Evolutionary conservation across 371 early-diverging fungal species (phyloP).

Genomic region (Mortierella sp.): DNA sequence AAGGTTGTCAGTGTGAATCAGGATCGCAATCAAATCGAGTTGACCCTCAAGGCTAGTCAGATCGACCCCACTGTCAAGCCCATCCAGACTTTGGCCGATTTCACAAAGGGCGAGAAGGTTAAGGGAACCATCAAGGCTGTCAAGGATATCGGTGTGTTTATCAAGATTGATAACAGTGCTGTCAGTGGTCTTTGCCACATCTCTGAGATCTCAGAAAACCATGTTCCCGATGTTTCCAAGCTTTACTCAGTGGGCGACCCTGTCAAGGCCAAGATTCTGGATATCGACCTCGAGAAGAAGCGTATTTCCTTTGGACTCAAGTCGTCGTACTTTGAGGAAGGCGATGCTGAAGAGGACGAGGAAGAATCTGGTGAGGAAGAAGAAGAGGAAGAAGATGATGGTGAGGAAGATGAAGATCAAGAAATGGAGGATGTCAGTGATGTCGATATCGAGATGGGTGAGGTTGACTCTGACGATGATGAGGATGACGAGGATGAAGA

Average conservation of each 20-base stretch:
- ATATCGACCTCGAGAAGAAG: conserved; percentile 73
- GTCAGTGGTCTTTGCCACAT: conserved; percentile 81
- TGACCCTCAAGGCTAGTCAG: conserved; percentile 66
- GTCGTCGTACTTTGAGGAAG: conserved; percentile 80
- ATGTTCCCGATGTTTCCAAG: conserved; percentile 57
- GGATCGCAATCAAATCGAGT: conserved; percentile 56
- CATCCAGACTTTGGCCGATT: conserved; percentile 59
- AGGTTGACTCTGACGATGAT: conserved; percentile 55
- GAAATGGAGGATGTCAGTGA: conserved; percentile 49
- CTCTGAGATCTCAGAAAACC: conserved; percentile 72
- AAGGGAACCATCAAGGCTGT: conserved; percentile 76
- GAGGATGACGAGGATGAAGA: conserved; percentile 56
- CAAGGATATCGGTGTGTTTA: conserved; percentile 77
- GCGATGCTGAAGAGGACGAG: conserved; percentile 58
- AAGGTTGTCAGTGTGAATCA: conserved; percentile 68
- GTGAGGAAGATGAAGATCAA: conserved; percentile 40
- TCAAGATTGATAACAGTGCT: conserved; percentile 73
- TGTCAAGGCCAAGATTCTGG: conserved; percentile 78
- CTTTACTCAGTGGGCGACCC: conserved; percentile 80
- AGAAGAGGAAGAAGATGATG: conserved; percentile 58
- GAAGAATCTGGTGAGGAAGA: conserved; percentile 60
- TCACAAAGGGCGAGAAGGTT: conserved; percentile 74
- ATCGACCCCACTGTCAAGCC: conserved; percentile 74
- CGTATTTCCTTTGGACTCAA: conserved; percentile 80
- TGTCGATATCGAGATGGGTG: conserved; percentile 56